These are phyloP conservation scores for Phytophthora aleatoria DNA, from an alignment of 352 stramenopile genomes.

Conservation along the genomic window DNA sequence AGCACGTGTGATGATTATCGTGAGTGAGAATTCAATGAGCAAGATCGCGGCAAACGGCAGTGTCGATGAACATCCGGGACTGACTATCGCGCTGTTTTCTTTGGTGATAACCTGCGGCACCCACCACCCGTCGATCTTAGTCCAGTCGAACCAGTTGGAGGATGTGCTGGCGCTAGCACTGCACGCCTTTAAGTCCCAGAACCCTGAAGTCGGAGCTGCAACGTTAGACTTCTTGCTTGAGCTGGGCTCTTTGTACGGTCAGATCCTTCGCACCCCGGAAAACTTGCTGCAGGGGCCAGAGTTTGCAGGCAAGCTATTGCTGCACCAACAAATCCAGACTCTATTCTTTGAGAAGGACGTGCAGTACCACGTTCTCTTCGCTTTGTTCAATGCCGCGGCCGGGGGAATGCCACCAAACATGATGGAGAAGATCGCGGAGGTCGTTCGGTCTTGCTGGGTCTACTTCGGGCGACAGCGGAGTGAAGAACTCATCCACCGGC, in stretches of 20 bases:
- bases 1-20: constrained; percentile 70
- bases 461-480: constrained; percentile 69
- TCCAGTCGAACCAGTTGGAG: constrained; percentile 73
- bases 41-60: constrained; percentile 55
- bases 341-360: constrained; percentile 85
- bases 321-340: constrained; percentile 67
- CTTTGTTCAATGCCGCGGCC: constrained; percentile 67
- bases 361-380: constrained; percentile 71
- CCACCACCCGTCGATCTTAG: constrained; percentile 64
- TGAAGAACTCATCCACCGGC: constrained; percentile 60
- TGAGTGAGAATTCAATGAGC: constrained; percentile 54
- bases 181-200: constrained; percentile 69
- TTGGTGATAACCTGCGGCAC: constrained; percentile 61
- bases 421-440: constrained; percentile 69
- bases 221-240: constrained; percentile 71
- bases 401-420: constrained; percentile 63
- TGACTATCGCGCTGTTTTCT: constrained; percentile 63
- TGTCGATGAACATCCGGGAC: constrained; percentile 56
- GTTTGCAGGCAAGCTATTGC: constrained; percentile 55
- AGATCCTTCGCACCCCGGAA: constrained; percentile 66
- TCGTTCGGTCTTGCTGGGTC: constrained; percentile 75
- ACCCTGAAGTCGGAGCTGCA: constrained; percentile 59
- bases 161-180: constrained; percentile 57
- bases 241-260: constrained; percentile 70
- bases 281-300: constrained; percentile 52